Evolutionary conservation across 2,329 filamentous ascomycete genomes (phyloP), one percentile per base, ranked within the genome.

Genomic region (Pseudogymnoascus sp.): DNA sequence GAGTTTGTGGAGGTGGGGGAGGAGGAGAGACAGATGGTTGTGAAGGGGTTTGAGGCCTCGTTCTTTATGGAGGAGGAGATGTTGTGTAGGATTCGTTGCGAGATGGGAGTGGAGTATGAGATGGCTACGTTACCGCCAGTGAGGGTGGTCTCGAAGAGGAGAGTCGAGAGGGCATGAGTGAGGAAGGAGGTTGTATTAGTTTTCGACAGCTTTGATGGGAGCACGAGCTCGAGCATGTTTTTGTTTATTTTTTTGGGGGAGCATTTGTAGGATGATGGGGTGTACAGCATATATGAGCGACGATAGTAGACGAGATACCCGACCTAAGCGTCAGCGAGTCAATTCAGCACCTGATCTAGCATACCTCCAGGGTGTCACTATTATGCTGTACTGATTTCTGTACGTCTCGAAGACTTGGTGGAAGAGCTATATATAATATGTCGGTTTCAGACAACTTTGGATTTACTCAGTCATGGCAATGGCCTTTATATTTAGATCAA

Each of bases 21-120:
- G 6, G 39, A 64, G 28, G 69, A 70, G 43, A 7, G n/a, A 66
- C 6, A 38, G 68, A 16, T 57, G 61, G 43, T 66, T 66, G n/a
- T 70, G 68, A 69, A 67, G 65, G 20, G 66, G 65, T 43, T 71
- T 70, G 47, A 63, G 66, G 8, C 67, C 66, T 38, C 61, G 59
- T 68, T 71, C 59, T 37, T 65, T 6, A 60, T 61, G 37, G 69
- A 71, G 57, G 67, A 70, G 32, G 65, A 60, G 28, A 41, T 63
- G 3, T 37, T 70, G 59, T 63, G 67, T 39, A 65, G 68, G 12
- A 66, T 68, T 5, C 67, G 64, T 30, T 50, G 39, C 22, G 63
- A 65, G n/a, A 54, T 41, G 14, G 67, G 62, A 9, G 59, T 32
- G 59, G 65, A 65, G 12, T 70, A 70, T 59, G 43, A 63, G 11